Evolutionary conservation across 169 alveolate species (phyloP), one percentile per base, ranked within the genome.

Genomic region (Plasmodium yoelii): DNA sequence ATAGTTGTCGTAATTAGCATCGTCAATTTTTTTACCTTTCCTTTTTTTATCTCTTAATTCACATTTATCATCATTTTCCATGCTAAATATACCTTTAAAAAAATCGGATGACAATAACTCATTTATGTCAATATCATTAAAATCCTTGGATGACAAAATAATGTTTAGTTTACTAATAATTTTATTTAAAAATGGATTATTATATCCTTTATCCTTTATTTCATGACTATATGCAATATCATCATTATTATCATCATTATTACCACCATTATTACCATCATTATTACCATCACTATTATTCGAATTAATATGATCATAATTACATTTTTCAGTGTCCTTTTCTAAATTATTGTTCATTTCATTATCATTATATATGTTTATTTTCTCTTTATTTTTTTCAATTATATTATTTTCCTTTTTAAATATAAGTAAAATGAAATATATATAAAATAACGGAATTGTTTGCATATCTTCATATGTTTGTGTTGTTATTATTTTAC

Each of bases 361-460:
- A 22, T 22, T 28, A 12, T 71, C 68, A 9, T n/a, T 12, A n/a
- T 28, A n/a, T 13, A 53, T 53, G 53, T 8, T 19, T 60, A 19
- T 63, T 1, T 60, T 13, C 7, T 64, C 80, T 5, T 70, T 61
- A 13, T 70, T 77, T 47, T 42, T 53, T 53, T 68, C 68, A 24
- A 26, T 19, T 53, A 12, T 39, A n/a, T 46, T 49, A 39, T 57
- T 47, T 18, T 82, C 77, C 22, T 49, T 68, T 67, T 82, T 82
- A 56, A 86, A 86, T 69, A 86, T 86, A 46, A 42, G 91, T 47
- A 86, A 69, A 86, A 86, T 56, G 26, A 69, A 22, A 55, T 69
- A 71, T 42, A 86, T 55, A 59, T 86, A 86, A 64, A 86, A 86
- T 42, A 86, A 22, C 10, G 91, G 91, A 86, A 86, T 86, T 47